phyloP scores from a whole-genome alignment of 306 rosid species.

The Boehmeria nivea region DNA sequence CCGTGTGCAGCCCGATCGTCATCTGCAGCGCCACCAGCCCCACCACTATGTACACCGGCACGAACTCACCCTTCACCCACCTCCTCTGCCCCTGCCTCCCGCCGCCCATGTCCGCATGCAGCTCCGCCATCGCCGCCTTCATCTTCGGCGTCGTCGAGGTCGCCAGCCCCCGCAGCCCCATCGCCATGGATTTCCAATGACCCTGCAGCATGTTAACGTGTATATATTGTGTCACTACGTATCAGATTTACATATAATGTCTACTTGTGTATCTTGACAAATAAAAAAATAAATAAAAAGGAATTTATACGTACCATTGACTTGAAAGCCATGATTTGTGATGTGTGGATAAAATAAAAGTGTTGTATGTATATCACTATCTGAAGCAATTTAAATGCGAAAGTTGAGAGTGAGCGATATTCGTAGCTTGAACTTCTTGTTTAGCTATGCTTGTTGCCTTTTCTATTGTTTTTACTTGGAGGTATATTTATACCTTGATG shows the following conservation, averaged over 20 bases:
- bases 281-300: too few species aligned
- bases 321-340: conserved; percentile 47
- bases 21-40: conserved; percentile 53
- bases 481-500: too few species aligned
- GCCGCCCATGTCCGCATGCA: not conserved
- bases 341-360: too few species aligned
- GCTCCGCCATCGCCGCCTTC: conserved; percentile 43
- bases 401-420: too few species aligned
- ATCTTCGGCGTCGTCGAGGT: conserved; percentile 44
- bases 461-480: too few species aligned
- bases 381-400: too few species aligned
- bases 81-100: not conserved
- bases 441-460: too few species aligned
- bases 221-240: too few species aligned
- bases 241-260: too few species aligned
- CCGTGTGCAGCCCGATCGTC: conserved; percentile 58
- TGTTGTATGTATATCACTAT: too few species aligned
- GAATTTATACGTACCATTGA: conserved; percentile 41
- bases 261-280: too few species aligned
- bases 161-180: conserved; percentile 30
- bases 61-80: conserved; percentile 37
- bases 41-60: conserved; percentile 56
- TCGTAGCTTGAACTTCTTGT: too few species aligned
- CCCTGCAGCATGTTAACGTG: conserved; percentile 18
- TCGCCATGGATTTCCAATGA: conserved; percentile 30